Conservation (phyloP, 2,329 filamentous ascomycete species). For the Dothideomycetidae sp. region DNA sequence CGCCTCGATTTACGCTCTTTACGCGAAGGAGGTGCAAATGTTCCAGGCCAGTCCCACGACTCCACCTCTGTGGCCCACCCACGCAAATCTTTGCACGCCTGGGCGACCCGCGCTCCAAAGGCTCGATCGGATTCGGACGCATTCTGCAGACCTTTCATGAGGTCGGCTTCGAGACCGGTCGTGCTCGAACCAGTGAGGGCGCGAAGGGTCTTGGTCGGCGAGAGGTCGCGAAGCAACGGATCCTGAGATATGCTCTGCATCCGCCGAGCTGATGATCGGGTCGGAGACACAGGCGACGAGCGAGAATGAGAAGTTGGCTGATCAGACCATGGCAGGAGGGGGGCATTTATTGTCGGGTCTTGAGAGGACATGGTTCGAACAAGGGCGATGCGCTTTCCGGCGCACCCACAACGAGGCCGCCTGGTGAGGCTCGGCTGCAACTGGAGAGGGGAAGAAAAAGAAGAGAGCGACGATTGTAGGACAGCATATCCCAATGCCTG, state of each 20-base stretch:
- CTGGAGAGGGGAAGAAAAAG: not conserved
- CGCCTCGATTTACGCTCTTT: conserved; percentile 17
- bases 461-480: not conserved
- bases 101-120: conserved; percentile 55
- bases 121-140: conserved; percentile 53
- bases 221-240: conserved; percentile 43
- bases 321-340: conserved; percentile 9
- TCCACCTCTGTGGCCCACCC: conserved; percentile 63
- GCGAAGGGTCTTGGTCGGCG: conserved; percentile 46
- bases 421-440: too few relatives aligned
- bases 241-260: conserved; percentile 18
- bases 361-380: conserved; percentile 14
- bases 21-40: conserved; percentile 27
- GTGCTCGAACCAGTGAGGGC: conserved; percentile 31
- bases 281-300: conserved; percentile 17
- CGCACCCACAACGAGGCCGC: too few relatives aligned
- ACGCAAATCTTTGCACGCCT: conserved; percentile 56
- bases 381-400: not conserved
- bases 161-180: conserved; percentile 24
- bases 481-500: not conserved
- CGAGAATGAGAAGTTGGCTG: conserved; percentile 4
- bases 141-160: conserved; percentile 22
- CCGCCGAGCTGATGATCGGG: conserved; percentile 12
- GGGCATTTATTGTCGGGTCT: conserved; percentile 19
- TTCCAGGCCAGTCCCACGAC: conserved; percentile 44